Percentiles rank a stretch among this genome's conserved stretches.
Conservation (phyloP, 768 basidiomycete species). For the Cystoderma amianthinum region DNA sequence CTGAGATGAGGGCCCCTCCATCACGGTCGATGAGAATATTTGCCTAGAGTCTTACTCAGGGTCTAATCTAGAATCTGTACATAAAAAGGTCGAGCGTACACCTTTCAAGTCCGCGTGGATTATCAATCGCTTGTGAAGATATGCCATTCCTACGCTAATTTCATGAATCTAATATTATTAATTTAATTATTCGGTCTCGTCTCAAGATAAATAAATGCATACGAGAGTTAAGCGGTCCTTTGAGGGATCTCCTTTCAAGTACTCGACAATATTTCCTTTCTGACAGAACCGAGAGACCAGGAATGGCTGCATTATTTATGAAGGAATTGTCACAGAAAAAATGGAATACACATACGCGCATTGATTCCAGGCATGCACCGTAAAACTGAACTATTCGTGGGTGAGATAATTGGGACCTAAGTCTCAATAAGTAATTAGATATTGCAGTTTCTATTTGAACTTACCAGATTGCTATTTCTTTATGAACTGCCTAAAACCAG, state of each 20-base stretch:
- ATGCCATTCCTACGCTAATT: slow-evolving; percentile 15
- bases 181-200: too few species aligned
- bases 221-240: slow-evolving; percentile 1
- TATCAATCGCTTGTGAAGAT: slow-evolving; percentile 15
- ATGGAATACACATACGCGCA: neutral
- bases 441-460: neutral
- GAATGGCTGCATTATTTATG: slow-evolving; percentile 6
- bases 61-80: too few species aligned
- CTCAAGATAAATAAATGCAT: slow-evolving; percentile 7
- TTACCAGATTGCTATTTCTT: slow-evolving; percentile 2
- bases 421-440: too few species aligned
- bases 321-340: too few species aligned
- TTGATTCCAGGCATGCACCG: slow-evolving; percentile 1
- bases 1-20: slow-evolving; percentile 33
- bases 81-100: slow-evolving; percentile 6
- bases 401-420: slow-evolving; percentile 1
- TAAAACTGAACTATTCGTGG: slow-evolving; percentile 2
- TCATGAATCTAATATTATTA: too few species aligned
- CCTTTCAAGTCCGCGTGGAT: slow-evolving; percentile 21
- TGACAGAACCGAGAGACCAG: slow-evolving; percentile 3
- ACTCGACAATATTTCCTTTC: slow-evolving; percentile 4
- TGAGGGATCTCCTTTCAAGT: slow-evolving; percentile 1
- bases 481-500: neutral
- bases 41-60: slow-evolving; percentile 19
- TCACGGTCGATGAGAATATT: slow-evolving; percentile 30